phyloP scores from a whole-genome alignment of 441 rosid genomes.

The Adansonia gregorii region DNA sequence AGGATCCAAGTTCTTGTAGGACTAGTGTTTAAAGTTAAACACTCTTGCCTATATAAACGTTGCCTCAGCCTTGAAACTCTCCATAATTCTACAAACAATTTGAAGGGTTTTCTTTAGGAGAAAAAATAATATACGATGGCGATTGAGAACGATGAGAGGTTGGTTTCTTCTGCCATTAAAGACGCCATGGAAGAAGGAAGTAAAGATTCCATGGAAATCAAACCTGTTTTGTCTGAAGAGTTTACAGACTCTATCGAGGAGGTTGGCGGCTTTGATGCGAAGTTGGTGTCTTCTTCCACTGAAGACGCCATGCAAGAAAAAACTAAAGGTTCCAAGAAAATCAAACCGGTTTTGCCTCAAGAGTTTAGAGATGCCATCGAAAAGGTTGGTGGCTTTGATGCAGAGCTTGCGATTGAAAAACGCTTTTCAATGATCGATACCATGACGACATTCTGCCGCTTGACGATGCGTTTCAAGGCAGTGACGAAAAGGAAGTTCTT shows the following conservation, averaged over 20 bases:
- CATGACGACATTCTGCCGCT: neutral
- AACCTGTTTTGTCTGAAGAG: too few species aligned
- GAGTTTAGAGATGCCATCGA: neutral
- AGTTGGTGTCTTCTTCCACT: too few species aligned
- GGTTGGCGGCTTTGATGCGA: too few species aligned
- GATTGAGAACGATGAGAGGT: neutral
- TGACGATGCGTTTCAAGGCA: neutral
- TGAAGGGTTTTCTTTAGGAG: neutral
- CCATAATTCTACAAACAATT: too few species aligned
- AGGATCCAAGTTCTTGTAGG: too few species aligned
- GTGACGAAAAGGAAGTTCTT: neutral
- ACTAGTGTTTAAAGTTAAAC: neutral
- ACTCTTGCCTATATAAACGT: neutral
- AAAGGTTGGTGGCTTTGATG: neutral
- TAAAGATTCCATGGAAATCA: too few species aligned
- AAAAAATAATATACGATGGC: neutral
- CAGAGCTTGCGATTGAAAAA: neutral
- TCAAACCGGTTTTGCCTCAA: neutral
- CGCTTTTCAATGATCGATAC: neutral
- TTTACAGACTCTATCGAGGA: too few species aligned
- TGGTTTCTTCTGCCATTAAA: too few species aligned
- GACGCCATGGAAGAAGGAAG: too few species aligned
- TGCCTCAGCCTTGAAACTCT: neutral
- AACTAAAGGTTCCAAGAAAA: neutral
- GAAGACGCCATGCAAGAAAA: too few species aligned